These are phyloP conservation scores for Cordyceps tenuipes DNA, from an alignment of 2,329 filamentous ascomycete species.

Conservation along the genomic window DNA sequence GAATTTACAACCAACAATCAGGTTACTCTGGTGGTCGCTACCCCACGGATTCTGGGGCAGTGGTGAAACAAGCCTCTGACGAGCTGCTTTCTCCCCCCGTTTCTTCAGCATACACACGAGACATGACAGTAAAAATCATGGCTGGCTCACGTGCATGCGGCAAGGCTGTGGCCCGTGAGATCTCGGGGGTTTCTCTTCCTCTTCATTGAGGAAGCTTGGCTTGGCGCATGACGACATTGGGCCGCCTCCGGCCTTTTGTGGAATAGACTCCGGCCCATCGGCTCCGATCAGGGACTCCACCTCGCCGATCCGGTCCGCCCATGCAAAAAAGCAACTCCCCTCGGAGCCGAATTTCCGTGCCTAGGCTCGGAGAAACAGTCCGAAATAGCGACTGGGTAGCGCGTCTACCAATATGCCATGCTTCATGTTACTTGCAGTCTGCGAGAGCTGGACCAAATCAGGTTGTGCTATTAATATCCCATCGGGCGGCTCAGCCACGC, in stretches of 20 bases:
- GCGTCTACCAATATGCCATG: background rate
- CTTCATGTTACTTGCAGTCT: background rate
- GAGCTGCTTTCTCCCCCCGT: background rate
- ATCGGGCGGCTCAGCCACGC: background rate
- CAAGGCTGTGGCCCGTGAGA: too few species aligned
- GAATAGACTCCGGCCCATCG: background rate
- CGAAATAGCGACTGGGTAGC: background rate
- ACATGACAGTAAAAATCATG: background rate
- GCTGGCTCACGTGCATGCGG: background rate
- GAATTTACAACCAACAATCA: background rate
- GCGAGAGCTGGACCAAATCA: background rate
- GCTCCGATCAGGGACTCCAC: too few species aligned
- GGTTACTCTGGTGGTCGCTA: background rate
- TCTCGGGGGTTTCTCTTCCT: background rate
- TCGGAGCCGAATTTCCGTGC: background rate
- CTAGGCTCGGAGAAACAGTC: background rate
- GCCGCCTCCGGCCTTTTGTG: background rate
- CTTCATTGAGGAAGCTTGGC: background rate
- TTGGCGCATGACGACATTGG: background rate
- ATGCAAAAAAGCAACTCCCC: background rate
- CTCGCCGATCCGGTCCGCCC: background rate
- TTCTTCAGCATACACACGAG: background rate
- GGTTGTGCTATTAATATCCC: background rate
- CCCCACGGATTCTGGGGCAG: background rate
- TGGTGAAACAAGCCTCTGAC: constrained; percentile 1